Evolutionary conservation across 306 rosid genomes (phyloP).

Genomic region (Potentilla sterilis): DNA sequence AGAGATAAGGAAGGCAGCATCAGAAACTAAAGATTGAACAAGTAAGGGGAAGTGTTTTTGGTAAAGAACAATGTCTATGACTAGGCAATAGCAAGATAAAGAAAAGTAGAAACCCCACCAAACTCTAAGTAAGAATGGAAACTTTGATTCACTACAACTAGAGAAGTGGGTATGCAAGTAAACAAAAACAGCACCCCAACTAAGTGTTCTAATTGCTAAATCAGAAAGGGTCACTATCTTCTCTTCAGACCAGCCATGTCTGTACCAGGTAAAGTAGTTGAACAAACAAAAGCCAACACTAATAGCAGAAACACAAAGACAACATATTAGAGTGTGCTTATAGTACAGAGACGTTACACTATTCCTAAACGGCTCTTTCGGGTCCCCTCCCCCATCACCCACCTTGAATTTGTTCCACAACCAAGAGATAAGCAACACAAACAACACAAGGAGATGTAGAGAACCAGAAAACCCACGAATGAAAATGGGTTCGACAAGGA

Average conservation of each 20-base stretch:
- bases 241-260: constrained; percentile 39
- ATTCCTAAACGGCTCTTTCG: constrained; percentile 23
- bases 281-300: constrained; percentile 42
- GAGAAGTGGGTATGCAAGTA: constrained; percentile 33
- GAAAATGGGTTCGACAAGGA: constrained; percentile 44
- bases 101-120: constrained; percentile 53
- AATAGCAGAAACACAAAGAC: constrained; percentile 35
- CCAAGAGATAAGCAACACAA: constrained; percentile 41
- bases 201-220: constrained; percentile 40
- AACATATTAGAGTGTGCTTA: constrained; percentile 25
- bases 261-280: constrained; percentile 45
- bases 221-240: constrained; percentile 39
- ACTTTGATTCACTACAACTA: constrained; percentile 18
- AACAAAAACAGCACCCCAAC: constrained; percentile 47
- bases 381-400: constrained; percentile 22
- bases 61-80: constrained; percentile 37
- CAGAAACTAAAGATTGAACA: constrained; percentile 42
- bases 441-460: constrained; percentile 39
- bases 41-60: constrained; percentile 32
- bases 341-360: constrained; percentile 16
- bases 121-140: constrained; percentile 42
- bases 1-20: constrained; percentile 33
- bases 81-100: constrained; percentile 46
- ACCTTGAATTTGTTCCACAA: constrained; percentile 32
- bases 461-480: constrained; percentile 47